phyloP scores from a whole-genome alignment of 441 rosid species.

The Euphorbia schlechtendalii region DNA sequence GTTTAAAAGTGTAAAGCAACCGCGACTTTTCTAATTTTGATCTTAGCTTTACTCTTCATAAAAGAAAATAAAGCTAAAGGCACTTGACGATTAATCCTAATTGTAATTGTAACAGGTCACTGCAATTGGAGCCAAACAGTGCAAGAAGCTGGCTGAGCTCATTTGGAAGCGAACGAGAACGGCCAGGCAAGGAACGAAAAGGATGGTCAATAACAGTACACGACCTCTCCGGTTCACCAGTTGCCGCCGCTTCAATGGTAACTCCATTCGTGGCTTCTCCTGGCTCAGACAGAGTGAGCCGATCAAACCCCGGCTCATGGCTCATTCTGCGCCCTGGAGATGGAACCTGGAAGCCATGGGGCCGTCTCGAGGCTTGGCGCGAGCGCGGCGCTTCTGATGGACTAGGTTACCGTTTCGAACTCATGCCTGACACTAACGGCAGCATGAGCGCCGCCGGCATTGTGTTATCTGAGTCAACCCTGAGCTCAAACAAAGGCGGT shows the following conservation, averaged over 20 bases:
- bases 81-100: neutral
- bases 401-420: conserved; percentile 72
- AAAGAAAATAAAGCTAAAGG: neutral
- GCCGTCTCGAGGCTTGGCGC: conserved; percentile 88
- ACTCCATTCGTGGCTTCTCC: conserved; percentile 92
- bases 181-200: conserved; percentile 65
- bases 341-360: conserved; percentile 93
- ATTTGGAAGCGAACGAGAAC: conserved; percentile 74
- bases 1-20: neutral
- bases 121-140: conserved; percentile 44
- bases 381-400: conserved; percentile 66
- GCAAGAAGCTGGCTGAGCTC: conserved; percentile 64
- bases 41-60: neutral
- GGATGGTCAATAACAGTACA: conserved; percentile 93
- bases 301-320: conserved; percentile 87
- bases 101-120: conserved; percentile 35
- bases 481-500: conserved; percentile 63
- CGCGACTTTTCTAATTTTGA: neutral
- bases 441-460: conserved; percentile 53
- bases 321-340: conserved; percentile 81
- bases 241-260: conserved; percentile 78
- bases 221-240: conserved; percentile 82
- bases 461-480: conserved; percentile 57
- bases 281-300: conserved; percentile 79
- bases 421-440: conserved; percentile 47